These are phyloP conservation scores for Phytophthora pinifolia DNA, from an alignment of 352 stramenopile species.

Conservation along the genomic window DNA sequence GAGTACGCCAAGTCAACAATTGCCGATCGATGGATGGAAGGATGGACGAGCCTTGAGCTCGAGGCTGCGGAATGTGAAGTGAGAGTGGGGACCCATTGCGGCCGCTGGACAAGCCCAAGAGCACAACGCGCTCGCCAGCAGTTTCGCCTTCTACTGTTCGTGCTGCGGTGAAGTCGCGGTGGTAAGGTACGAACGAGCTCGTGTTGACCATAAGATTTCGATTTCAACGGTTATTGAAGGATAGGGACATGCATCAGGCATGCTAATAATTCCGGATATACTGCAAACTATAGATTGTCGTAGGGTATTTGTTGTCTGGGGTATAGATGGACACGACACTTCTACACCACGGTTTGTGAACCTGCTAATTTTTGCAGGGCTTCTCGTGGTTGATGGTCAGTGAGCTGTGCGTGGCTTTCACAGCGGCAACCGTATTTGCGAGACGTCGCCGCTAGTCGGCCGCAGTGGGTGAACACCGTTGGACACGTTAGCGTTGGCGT, in stretches of 20 bases:
- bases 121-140: not conserved
- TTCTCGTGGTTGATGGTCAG: too few species aligned
- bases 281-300: too few species aligned
- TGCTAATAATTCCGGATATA: too few species aligned
- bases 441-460: not conserved
- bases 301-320: too few species aligned
- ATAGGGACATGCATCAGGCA: not conserved
- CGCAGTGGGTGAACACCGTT: not conserved
- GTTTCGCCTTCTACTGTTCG: conserved; percentile 6
- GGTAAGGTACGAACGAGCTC: conserved; percentile 4
- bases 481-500: conserved; percentile 13
- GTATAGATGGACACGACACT: too few species aligned
- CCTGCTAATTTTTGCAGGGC: too few species aligned
- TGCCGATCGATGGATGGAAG: conserved; percentile 12
- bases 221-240: not conserved
- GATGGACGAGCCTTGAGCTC: conserved; percentile 1
- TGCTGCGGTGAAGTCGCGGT: not conserved
- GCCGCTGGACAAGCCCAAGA: not conserved
- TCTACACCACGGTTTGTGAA: too few species aligned
- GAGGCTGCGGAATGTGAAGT: conserved; percentile 26
- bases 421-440: too few species aligned
- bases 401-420: too few species aligned
- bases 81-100: conserved; percentile 8
- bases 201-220: not conserved
- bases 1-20: conserved; percentile 24